Base-by-base conservation (phyloP, 768 basidiomycete species). In the Lactarius vividus region DNA sequence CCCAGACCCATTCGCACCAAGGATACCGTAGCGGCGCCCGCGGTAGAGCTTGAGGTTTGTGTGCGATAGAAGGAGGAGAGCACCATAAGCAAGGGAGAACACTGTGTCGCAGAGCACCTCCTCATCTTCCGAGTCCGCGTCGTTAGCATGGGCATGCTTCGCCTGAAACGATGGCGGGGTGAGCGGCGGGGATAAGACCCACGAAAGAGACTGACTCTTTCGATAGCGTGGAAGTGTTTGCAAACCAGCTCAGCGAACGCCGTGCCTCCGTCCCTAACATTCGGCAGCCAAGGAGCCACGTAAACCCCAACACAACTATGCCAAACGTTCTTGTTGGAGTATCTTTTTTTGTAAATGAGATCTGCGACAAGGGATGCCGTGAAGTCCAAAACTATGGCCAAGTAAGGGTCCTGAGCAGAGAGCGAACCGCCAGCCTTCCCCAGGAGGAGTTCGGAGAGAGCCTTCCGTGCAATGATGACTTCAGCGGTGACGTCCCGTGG, bases 21-120 rank as follows among this genome's bases (percentile, higher is more conserved):
- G 87, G 71, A 98, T 94, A 73, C 96, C 96, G 78, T 98, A 98
- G 68, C 96, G 86, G 71, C 88, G 87, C 33, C 96, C 96, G 72
- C 94, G 91, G 74, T 92, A 82, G 64, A 98, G 85, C 66, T 91
- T 89, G 65, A 98, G 83, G 33, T 84, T 89, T 29, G 96, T 98
- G 77, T 98, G 96, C 54, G 96, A 98, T 70, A 98, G 85, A 68
- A 98, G 85, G 9, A 98, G 83, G 56, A 98, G 84, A 59, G 96
- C 93, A 71, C 96, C 96, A 74, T 98, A 98, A 23, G 96, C 95
- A 67, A 98, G 83, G 29, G 95, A 97, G 80, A 98, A 98, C 52
- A 94, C 84, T 1, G 95, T 95, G 75, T 98, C 88, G 74, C 94
- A 95, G 55, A 97, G 80, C 54, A 96, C 77, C 74, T 95, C 92